Evolutionary conservation across 2,329 filamentous ascomycete genomes (phyloP), one percentile per base, ranked within the genome.

Genomic region (Aspergillus sp.): DNA sequence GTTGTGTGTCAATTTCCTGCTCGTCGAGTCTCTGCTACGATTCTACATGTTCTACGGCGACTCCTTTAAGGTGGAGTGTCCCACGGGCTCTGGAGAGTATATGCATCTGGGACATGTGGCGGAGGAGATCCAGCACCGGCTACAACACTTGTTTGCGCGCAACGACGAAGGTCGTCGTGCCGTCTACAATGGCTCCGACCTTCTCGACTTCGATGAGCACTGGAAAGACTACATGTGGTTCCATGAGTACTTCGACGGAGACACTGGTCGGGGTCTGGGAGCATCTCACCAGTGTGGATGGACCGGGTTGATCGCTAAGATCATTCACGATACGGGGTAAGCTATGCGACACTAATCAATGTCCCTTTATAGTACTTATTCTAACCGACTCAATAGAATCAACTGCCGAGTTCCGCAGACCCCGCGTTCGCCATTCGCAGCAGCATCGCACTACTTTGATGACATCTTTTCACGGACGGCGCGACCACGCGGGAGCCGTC

Each of bases 251-350:
- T 98, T 98, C 73, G 94, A 98, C 72, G 94, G 92, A 41, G 93
- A 98, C 74, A 88, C 83, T 54, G 94, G 94, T 13, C 89, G 92
- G 66, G 94, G 95, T 15, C 84, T 98, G 1, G 94, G 94, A 59
- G 92, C 94, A 39, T 94, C 89, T 51, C 95, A 98, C 77, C 95
- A 98, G 77, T 96, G 92, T 72, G 94, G 94, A 53, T 98, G 95
- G 94, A 97, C 94, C 39, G 94, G 94, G 23, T 78, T 98, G 67
- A 92, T 98, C 74, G 94, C 94, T 25, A 93, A 96, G 78, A 90
- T 98, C 86, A 98, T 98, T 62, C 94, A 98, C 70, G 95, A 98
- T 72, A 97, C 94, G 67, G 94, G 93, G 91, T 95, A 88, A 81
- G 88, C 79, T 21, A 49, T 49, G 30, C 10, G 21, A 57, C 17